Percentiles rank a stretch among this genome's conserved stretches.
These are phyloP conservation scores for Pisolithus thermaeus DNA, from an alignment of 1,284 basidiomycete species.

Conservation along the genomic window DNA sequence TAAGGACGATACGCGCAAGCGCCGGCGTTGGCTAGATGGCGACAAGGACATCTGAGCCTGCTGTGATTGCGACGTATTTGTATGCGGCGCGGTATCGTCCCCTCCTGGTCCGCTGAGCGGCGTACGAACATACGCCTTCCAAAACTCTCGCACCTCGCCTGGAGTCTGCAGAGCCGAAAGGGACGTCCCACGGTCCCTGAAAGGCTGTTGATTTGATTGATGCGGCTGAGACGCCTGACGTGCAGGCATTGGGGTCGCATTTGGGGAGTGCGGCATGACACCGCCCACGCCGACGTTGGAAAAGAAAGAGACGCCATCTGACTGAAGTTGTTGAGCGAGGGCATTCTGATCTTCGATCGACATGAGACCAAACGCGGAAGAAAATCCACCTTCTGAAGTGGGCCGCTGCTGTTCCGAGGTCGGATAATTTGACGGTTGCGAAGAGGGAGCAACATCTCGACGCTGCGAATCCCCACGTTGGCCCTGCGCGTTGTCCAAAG, in stretches of 20 bases:
- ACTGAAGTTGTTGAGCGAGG: constrained; percentile 50
- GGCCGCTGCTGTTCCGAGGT: constrained; percentile 12
- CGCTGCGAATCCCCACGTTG: constrained; percentile 13
- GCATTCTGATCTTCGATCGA: constrained; percentile 63
- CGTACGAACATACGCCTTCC: constrained; percentile 69
- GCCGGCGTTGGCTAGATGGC: constrained; percentile 29
- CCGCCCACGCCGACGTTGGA: constrained; percentile 28
- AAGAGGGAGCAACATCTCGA: constrained; percentile 13
- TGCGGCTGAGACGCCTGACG: constrained; percentile 13
- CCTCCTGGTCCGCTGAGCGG: constrained; percentile 41
- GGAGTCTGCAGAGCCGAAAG: constrained; percentile 19
- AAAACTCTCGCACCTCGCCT: constrained; percentile 59
- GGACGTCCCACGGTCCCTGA: constrained; percentile 25
- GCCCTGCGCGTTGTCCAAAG: constrained; percentile 17
- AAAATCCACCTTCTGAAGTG: constrained; percentile 44
- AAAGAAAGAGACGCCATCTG: constrained; percentile 59
- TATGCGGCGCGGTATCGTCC: constrained; percentile 3
- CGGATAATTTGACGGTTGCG: constrained; percentile 12
- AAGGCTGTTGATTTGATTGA: constrained; percentile 2
- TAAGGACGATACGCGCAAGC: constrained; percentile 56
- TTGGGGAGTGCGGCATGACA: constrained; percentile 31
- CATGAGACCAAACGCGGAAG: constrained; percentile 65
- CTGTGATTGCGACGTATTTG: not conserved
- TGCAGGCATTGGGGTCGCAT: constrained; percentile 43
- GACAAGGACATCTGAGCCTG: constrained; percentile 21